Evolutionary conservation across 2,329 filamentous ascomycete genomes (phyloP).

Genomic region (Ophiostoma piceae): DNA sequence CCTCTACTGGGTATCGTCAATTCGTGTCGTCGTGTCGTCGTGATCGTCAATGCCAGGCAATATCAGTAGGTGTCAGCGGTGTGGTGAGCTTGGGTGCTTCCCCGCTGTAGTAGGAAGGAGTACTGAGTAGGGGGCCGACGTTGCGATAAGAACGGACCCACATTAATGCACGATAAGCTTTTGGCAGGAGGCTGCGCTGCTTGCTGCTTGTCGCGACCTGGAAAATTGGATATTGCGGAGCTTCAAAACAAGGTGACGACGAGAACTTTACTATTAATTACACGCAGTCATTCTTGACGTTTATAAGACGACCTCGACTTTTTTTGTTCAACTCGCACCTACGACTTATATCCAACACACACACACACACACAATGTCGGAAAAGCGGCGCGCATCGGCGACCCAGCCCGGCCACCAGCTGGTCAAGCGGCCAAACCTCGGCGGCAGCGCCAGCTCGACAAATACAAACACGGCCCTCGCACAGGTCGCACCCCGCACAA

Average conservation of each 20-base stretch:
- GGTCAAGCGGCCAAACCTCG: conserved; percentile 81
- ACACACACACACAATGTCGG: conserved; percentile 60
- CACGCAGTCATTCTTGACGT: not conserved
- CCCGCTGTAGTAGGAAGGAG: conserved; percentile 4
- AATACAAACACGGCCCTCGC: conserved; percentile 42
- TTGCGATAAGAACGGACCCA: conserved; percentile 22
- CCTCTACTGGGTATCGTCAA: not conserved
- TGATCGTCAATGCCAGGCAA: not conserved
- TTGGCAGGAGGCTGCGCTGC: conserved; percentile 5
- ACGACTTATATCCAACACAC: no score
- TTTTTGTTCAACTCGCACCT: no score
- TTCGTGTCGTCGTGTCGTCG: conserved; percentile 11
- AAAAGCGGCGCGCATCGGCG: conserved; percentile 86
- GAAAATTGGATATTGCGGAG: conserved; percentile 26
- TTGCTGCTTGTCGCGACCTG: conserved; percentile 13
- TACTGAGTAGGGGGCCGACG: conserved; percentile 5
- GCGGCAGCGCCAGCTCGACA: conserved; percentile 33
- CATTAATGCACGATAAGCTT: conserved; percentile 21
- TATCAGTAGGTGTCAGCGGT: not conserved
- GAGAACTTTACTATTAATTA: no score
- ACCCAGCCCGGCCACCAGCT: conserved; percentile 70
- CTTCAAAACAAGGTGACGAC: conserved; percentile 11
- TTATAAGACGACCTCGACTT: not conserved
- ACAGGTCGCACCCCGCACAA: conserved; percentile 70
- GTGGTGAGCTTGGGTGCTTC: conserved; percentile 10